phyloP scores from a whole-genome alignment of 2,329 filamentous ascomycete genomes.

The Pezicula neosporulosa region DNA sequence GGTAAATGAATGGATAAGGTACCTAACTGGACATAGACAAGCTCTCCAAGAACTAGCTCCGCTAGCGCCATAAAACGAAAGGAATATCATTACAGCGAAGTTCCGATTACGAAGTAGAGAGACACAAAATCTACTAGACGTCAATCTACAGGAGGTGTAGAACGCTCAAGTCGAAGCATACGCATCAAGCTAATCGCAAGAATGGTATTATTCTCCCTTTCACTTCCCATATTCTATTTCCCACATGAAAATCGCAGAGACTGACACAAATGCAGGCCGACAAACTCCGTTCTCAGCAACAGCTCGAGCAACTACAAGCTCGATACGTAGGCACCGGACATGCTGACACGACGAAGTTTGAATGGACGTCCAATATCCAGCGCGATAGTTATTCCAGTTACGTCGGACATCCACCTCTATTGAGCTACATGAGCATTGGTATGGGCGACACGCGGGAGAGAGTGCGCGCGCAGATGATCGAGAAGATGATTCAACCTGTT shows the following conservation, averaged over 20 bases:
- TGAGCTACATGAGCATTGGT: conserved; percentile 86
- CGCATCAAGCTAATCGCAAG: neutral
- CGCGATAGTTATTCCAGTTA: conserved; percentile 90
- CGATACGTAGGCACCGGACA: conserved; percentile 96
- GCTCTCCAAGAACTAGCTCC: too few relatives aligned
- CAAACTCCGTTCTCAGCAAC: conserved; percentile 95
- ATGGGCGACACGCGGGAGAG: conserved; percentile 82
- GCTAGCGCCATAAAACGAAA: too few relatives aligned
- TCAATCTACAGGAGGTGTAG: too few relatives aligned
- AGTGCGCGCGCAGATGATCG: conserved; percentile 75
- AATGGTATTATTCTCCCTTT: conserved; percentile 11
- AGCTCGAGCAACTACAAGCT: conserved; percentile 93
- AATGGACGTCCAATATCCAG: conserved; percentile 94
- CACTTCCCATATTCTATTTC: too few relatives aligned
- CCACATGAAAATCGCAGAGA: neutral
- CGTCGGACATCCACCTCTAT: conserved; percentile 81
- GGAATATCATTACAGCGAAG: too few relatives aligned
- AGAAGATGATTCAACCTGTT: conserved; percentile 71
- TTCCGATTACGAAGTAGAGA: too few relatives aligned
- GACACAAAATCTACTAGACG: too few relatives aligned
- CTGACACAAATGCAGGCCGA: conserved; percentile 63
- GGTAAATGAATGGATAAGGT: too few relatives aligned
- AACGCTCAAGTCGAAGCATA: too few relatives aligned
- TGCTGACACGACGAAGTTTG: conserved; percentile 94
- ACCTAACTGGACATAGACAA: too few relatives aligned